Base-by-base conservation (phyloP, 306 rosid genomes). In the Astragalus glycyphyllos region DNA sequence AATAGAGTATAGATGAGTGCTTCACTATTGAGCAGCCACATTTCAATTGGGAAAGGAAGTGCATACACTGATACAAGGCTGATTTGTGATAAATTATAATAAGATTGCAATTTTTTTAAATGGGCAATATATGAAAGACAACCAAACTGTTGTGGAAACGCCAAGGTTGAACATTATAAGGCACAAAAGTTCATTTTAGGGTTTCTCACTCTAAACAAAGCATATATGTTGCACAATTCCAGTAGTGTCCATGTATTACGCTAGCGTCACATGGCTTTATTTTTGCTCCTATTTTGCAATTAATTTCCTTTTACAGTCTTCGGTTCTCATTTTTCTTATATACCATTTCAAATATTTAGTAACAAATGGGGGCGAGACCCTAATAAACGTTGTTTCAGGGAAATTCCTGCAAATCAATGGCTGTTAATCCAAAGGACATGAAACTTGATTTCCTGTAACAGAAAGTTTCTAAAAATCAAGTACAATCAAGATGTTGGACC, bases 1-100 rank as follows among this genome's bases (percentile, higher is more conserved):
- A 57, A 77, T 13, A 58, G 54, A 31, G 78, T 49, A 75, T 11
- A 58, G 13, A 69, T 62, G 12, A 55, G 68, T 53, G 58, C 7
- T 66, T 73, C 66, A 17, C 69, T 20, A 56, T 65, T 51, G 46
- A 49, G 23, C 45, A 40, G 55, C 11, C 61, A 12, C 60, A 59
- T 26, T 49, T 35, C 34, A 58, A 66, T 34, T 66, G 34, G 26
- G 16, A 32, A 42, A 72, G 62, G 13, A 65, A 65, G 38, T 41
- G 26, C 59, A 51, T 53, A 44, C n/a, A n/a, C n/a, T n/a, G n/a
- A n/a, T n/a, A n/a, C 65, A 48, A 13, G 56, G n/a, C 4, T 1
- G 31, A 75, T 34, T 13, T 4, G 20, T 56, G 35, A 46, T 13
- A 57, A 76, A 13, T 8, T 47, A 12, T 2, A 63, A 12, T 58